Evolutionary conservation across 306 rosid genomes (phyloP), one percentile per base, ranked within the genome.

Genomic region (Begonia loranthoides): DNA sequence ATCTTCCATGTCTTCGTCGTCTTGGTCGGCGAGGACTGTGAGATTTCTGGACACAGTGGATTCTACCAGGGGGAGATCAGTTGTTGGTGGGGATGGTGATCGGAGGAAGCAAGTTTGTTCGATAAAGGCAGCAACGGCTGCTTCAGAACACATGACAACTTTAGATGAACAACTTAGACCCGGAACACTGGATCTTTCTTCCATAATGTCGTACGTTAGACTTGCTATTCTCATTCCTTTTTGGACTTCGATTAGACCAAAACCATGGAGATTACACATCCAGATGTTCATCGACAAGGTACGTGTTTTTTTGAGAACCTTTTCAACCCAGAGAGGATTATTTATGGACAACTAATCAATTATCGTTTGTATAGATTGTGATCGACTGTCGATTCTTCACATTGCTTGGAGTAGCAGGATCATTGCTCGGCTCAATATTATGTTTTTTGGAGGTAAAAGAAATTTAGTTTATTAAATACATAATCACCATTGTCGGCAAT

Each of bases 231-330:
- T 63, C 4, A 5, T 60, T 60, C 57, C 58, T 10, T 33, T 73
- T 33, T 59, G 60, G 55, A 34, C 40, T 9, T 49, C 69, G 6
- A 44, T 51, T 51, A 61, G 40, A 45, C 55, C 10, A 6, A 63
- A 14, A 10, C 21, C 51, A 13, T 50, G 50, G 55, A 54, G 50
- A n/a, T 39, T 21, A n/a, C 48, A 60, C n/a, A 5, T 60, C 14
- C 84, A 78, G 69, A 58, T 73, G 68, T 41, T 67, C 65, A 45
- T 78, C 9, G 80, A 78, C 58, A 78, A 41, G 72, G 84, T 77
- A 49, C 12, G 44, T 16, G 15, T 43, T 11, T n/a, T 43, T 43
- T 6, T 6, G 0, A 11, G n/a, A 43, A 1, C 5, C 47, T 11
- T 43, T 12, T 4, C 47, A 43, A 11, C 0, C 15, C 36, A 28